Percentiles rank a stretch among this genome's conserved stretches.
phyloP scores from a whole-genome alignment of 352 stramenopile genomes.

The Phytophthora pinifolia region DNA sequence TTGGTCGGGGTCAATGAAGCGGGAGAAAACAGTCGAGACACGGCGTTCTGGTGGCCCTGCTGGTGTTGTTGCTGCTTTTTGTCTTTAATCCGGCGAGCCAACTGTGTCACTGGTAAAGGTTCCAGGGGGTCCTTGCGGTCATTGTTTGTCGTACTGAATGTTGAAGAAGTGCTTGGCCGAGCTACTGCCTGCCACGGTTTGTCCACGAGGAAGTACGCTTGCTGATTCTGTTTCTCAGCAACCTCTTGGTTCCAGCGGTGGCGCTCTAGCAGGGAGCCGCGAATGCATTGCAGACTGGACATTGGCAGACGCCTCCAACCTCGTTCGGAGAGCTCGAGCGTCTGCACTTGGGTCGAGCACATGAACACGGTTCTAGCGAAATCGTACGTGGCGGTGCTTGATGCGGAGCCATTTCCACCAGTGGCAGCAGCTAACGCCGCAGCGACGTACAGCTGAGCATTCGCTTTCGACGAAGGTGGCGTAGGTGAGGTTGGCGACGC shows the following conservation, averaged over 20 bases:
- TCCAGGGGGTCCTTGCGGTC: conserved; percentile 23
- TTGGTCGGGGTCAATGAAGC: conserved; percentile 1
- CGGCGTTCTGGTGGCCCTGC: conserved; percentile 14
- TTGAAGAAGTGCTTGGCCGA: conserved; percentile 7
- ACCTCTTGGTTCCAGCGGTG: conserved; percentile 56
- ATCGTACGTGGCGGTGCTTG: conserved; percentile 17
- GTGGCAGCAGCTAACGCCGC: conserved; percentile 28
- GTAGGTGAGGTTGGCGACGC: conserved; percentile 7
- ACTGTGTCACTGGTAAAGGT: conserved; percentile 34
- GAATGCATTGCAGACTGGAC: conserved; percentile 45
- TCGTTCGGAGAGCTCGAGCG: conserved; percentile 66
- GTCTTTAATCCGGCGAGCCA: conserved; percentile 51
- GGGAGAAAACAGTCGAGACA: conserved; percentile 22
- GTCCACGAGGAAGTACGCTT: conserved; percentile 41
- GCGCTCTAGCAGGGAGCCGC: conserved; percentile 50
- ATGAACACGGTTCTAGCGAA: conserved; percentile 54
- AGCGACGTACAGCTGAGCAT: conserved; percentile 26
- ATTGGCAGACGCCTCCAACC: conserved; percentile 56
- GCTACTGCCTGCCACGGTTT: conserved; percentile 51
- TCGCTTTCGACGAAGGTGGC: conserved; percentile 3
- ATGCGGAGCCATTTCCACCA: background rate
- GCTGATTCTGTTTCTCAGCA: conserved; percentile 34
- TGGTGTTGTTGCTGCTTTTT: conserved; percentile 46
- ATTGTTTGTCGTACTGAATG: conserved; percentile 1
- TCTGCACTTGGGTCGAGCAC: conserved; percentile 56